Evolutionary conservation across 768 basidiomycete species (phyloP), one percentile per base, ranked within the genome.

Genomic region (Cystobasidium ongulense): DNA sequence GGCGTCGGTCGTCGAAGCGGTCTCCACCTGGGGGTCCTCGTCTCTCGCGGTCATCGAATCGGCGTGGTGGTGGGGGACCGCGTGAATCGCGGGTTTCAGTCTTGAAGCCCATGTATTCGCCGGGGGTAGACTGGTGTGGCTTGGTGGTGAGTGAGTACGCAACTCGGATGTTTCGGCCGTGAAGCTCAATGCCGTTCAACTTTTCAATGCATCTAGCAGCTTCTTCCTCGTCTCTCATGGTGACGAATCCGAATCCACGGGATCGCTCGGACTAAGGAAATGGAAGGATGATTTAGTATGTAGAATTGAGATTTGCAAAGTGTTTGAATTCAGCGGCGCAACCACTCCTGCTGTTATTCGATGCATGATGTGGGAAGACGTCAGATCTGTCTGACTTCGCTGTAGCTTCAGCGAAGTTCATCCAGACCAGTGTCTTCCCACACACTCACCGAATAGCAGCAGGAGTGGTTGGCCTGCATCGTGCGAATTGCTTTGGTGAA

Each of bases 171-270:
- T 90, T 88, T 75, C 95, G 90, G 29, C 93, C 95, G 78, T 98
- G 95, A 67, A 99, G 84, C 77, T 93, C 92, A 61, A 94, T 82
- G 46, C 96, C 96, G 80, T 97, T 98, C 61, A 98, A 84, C 79
- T 91, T 90, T 74, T 88, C 87, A 78, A 99, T 90, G 82, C 91
- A 94, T 35, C 88, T 84, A 31, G 87, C 84, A 10, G 95, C 95
- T 75, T 96, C 95, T 73, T 92, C 91, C n/a, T 88, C 86, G 41
- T 85, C 85, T 17, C 86, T 85, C 93, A 99, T 97, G 76, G 88
- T 89, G 82, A 99, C 94, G 81, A 99, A 99, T 52, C 95, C 95
- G 77, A 99, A 99, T 13, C 95, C 96, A 75, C 95, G 90, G 66
- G 95, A 97, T 72, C 95, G 89, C 80, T 94, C 93, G 67, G 91